These are phyloP conservation scores for Chlamydomonas sp. DNA, from an alignment of 139 green algal species.

Conservation along the genomic window DNA sequence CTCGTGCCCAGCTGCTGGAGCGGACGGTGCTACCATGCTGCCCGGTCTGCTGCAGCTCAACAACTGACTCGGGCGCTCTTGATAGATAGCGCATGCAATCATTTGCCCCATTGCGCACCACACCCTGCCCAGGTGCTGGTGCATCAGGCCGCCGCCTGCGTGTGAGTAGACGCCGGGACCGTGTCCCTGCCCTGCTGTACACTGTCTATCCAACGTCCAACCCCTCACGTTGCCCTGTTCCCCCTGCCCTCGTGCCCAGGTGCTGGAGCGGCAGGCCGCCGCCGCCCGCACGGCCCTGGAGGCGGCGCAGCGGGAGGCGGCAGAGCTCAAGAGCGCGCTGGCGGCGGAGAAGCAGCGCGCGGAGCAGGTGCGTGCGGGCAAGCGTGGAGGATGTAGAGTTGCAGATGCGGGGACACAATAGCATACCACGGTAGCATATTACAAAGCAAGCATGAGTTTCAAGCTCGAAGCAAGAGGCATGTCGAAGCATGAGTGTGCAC, in stretches of 20 bases:
- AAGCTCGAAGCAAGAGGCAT: too few relatives aligned
- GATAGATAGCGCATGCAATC: too few relatives aligned
- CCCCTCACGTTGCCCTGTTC: neutral
- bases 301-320: conserved; percentile 24
- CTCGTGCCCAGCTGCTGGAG: neutral
- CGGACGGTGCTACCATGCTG: too few relatives aligned
- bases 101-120: neutral
- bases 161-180: neutral
- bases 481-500: too few relatives aligned
- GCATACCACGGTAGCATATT: too few relatives aligned
- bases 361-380: conserved; percentile 28
- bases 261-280: conserved; percentile 15
- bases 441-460: too few relatives aligned
- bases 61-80: too few relatives aligned
- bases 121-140: neutral
- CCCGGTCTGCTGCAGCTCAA: too few relatives aligned
- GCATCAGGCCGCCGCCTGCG: too few relatives aligned
- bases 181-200: neutral
- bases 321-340: conserved; percentile 12
- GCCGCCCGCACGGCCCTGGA: conserved; percentile 10
- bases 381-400: neutral
- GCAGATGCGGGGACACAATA: too few relatives aligned
- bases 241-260: neutral
- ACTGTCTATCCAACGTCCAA: neutral
- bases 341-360: conserved; percentile 8